Conservation (phyloP, 768 basidiomycete genomes). For the Rhizopogon vulgaris region DNA sequence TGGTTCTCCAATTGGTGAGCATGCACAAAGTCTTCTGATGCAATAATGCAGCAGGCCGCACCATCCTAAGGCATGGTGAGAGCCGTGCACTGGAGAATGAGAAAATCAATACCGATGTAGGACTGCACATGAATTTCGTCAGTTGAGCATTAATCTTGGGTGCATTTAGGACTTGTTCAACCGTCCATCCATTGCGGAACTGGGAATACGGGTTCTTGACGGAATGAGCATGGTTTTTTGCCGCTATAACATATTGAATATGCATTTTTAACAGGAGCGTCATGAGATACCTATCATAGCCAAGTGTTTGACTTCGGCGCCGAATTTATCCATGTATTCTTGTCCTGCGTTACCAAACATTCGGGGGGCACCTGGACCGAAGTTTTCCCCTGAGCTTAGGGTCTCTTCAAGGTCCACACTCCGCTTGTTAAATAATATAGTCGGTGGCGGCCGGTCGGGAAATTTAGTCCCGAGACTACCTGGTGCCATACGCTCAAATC, state of each 20-base stretch:
- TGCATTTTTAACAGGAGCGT: constrained; percentile 5
- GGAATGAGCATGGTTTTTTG: constrained; percentile 82
- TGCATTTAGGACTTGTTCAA: constrained; percentile 61
- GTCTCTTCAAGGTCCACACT: constrained; percentile 43
- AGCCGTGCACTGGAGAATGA: not conserved
- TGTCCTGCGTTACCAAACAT: constrained; percentile 69
- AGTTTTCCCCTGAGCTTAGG: constrained; percentile 45
- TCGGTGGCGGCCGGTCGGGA: constrained; percentile 46
- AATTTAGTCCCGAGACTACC: constrained; percentile 67
- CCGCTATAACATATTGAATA: constrained; percentile 29
- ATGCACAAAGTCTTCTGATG: constrained; percentile 74
- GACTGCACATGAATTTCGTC: constrained; percentile 85
- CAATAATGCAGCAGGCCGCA: constrained; percentile 71
- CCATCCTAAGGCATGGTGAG: constrained; percentile 44
- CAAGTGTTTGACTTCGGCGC: constrained; percentile 58
- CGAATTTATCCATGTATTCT: constrained; percentile 75
- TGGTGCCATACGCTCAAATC: constrained; percentile 81
- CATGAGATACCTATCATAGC: constrained; percentile 61
- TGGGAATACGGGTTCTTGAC: constrained; percentile 83
- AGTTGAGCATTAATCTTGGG: constrained; percentile 66
- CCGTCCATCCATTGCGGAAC: constrained; percentile 73
- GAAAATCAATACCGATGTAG: constrained; percentile 50
- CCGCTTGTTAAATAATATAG: constrained; percentile 36
- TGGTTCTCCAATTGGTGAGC: constrained; percentile 73
- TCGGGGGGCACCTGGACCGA: constrained; percentile 64